A percentile compares a stretch with the other conserved stretches of the same genome.
Conservation (phyloP, 2,329 filamentous ascomycete species). For the Bipolaris bicolor region DNA sequence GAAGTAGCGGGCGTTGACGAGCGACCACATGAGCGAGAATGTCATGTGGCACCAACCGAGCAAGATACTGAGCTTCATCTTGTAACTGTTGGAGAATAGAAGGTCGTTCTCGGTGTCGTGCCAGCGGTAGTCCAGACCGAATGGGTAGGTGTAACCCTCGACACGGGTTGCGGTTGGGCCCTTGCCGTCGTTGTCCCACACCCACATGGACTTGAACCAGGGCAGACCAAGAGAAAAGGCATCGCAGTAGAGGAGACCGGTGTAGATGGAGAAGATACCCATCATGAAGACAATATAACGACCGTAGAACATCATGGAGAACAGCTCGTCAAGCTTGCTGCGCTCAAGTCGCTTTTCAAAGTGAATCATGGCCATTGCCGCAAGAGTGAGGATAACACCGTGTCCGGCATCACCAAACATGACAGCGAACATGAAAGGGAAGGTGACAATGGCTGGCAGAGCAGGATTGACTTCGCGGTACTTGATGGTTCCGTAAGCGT, state of each 20-base stretch:
- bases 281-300: slow-evolving; percentile 99
- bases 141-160: slow-evolving; percentile 84
- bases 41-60: slow-evolving; percentile 99
- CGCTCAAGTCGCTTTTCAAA: slow-evolving; percentile 82
- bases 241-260: slow-evolving; percentile 97
- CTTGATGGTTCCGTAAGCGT: slow-evolving; percentile 96
- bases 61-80: slow-evolving; percentile 99
- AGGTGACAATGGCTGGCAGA: slow-evolving; percentile 92
- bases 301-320: slow-evolving; percentile 98
- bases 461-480: slow-evolving; percentile 98
- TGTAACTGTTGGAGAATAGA: slow-evolving; percentile 96
- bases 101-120: slow-evolving; percentile 94
- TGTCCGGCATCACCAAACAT: slow-evolving; percentile 99
- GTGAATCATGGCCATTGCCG: slow-evolving; percentile 91
- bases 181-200: slow-evolving; percentile 74
- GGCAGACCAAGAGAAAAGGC: slow-evolving; percentile 93
- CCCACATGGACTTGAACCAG: slow-evolving; percentile 87
- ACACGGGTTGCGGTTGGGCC: slow-evolving; percentile 69
- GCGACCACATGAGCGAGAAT: slow-evolving; percentile 91
- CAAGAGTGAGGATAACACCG: slow-evolving; percentile 83
- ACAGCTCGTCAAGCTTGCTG: slow-evolving; percentile 95
- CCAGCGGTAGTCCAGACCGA: slow-evolving; percentile 96
- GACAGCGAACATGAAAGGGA: slow-evolving; percentile 99
- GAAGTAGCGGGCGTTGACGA: slow-evolving; percentile 93
- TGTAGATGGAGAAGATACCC: slow-evolving; percentile 96